Evolutionary conservation across 2,329 filamentous ascomycete species (phyloP).

Genomic region (Chalara sp.): DNA sequence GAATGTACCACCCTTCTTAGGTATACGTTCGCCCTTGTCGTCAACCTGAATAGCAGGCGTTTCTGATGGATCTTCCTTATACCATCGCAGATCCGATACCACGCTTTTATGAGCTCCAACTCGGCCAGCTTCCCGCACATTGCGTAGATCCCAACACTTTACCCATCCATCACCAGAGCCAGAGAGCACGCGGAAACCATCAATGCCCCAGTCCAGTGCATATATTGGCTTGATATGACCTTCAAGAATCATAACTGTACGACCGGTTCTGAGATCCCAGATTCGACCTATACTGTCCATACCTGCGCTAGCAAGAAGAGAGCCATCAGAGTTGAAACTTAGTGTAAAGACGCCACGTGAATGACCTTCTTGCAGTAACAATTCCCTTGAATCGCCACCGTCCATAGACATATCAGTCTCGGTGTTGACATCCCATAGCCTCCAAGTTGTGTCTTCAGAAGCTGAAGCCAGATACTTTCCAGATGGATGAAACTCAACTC

Average conservation of each 20-base stretch:
- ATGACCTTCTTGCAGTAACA: slow-evolving; percentile 89
- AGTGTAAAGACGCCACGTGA: slow-evolving; percentile 88
- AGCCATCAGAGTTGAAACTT: slow-evolving; percentile 86
- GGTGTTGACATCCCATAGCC: slow-evolving; percentile 88
- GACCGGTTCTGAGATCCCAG: slow-evolving; percentile 88
- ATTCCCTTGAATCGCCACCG: slow-evolving; percentile 87
- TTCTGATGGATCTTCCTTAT: slow-evolving; percentile 71
- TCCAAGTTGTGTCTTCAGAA: slow-evolving; percentile 94
- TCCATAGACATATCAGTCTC: slow-evolving; percentile 79
- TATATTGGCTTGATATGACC: slow-evolving; percentile 86
- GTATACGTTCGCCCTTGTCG: slow-evolving; percentile 58
- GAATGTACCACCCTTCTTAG: slow-evolving; percentile 86
- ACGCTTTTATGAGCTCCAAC: slow-evolving; percentile 88
- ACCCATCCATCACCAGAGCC: slow-evolving; percentile 92
- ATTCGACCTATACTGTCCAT: slow-evolving; percentile 91
- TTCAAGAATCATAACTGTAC: slow-evolving; percentile 93
- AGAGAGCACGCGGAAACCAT: slow-evolving; percentile 88
- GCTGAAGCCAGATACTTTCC: slow-evolving; percentile 86
- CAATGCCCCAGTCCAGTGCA: slow-evolving; percentile 83
- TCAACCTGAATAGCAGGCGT: slow-evolving; percentile 53
- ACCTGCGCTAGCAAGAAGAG: slow-evolving; percentile 83
- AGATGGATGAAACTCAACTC: slow-evolving; percentile 91
- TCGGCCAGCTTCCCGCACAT: slow-evolving; percentile 74
- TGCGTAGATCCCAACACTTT: slow-evolving; percentile 95
- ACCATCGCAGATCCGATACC: slow-evolving; percentile 91